A percentile compares a stretch with the other conserved stretches of the same genome.
Conservation (phyloP, 2,329 filamentous ascomycete species). For the Talaromyces atroroseus region DNA sequence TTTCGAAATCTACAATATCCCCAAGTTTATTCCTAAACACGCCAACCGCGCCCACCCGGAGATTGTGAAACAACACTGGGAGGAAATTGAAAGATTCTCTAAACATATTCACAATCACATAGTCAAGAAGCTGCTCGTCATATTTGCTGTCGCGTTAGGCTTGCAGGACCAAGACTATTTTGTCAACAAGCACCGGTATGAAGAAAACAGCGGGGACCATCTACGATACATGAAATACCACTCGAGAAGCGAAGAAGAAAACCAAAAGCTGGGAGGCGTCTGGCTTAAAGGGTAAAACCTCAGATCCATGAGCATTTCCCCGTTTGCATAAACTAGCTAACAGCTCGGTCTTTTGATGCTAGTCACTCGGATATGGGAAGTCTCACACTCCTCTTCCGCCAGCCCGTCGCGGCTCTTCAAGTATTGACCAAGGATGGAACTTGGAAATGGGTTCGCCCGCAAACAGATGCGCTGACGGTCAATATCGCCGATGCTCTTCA, state of each 20-base stretch:
- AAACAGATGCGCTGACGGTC: slow-evolving; percentile 48
- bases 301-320: no score
- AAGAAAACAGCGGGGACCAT: slow-evolving; percentile 54
- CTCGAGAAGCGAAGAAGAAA: slow-evolving; percentile 45
- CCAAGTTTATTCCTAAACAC: slow-evolving; percentile 45
- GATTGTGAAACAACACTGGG: neutral
- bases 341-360: slow-evolving; percentile 18
- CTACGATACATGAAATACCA: slow-evolving; percentile 58
- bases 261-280: slow-evolving; percentile 39
- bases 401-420: slow-evolving; percentile 54
- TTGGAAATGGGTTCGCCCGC: slow-evolving; percentile 49
- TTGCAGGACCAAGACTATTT: slow-evolving; percentile 55
- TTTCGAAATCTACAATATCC: slow-evolving; percentile 56
- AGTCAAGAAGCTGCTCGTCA: slow-evolving; percentile 45
- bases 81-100: slow-evolving; percentile 52
- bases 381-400: slow-evolving; percentile 54
- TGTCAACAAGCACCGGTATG: slow-evolving; percentile 52
- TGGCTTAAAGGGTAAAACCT: slow-evolving; percentile 36
- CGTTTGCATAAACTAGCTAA: neutral
- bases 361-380: slow-evolving; percentile 54
- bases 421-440: slow-evolving; percentile 45
- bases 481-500: slow-evolving; percentile 48
- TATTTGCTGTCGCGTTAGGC: slow-evolving; percentile 58
- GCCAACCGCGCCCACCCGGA: neutral
- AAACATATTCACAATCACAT: slow-evolving; percentile 22